Evolutionary conservation across 306 rosid species (phyloP).

Genomic region (Vachellia pachyceras): DNA sequence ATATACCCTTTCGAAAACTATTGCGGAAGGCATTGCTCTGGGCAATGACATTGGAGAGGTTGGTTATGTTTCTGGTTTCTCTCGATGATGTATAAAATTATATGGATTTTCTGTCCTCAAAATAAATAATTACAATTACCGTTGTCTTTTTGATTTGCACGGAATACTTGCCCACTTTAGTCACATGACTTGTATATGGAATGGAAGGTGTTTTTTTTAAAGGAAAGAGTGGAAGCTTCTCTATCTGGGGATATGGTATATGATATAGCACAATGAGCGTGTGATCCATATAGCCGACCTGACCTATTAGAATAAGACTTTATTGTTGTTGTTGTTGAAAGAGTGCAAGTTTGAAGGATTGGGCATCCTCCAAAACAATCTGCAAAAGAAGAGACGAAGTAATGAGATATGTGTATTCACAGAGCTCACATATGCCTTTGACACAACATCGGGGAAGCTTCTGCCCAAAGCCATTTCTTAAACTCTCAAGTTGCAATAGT

Average conservation of each 20-base stretch:
- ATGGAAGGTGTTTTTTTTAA: background rate
- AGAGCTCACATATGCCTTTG: background rate
- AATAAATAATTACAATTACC: background rate
- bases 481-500: background rate
- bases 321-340: background rate
- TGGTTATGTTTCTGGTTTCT: conserved; percentile 26
- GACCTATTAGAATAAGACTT: no score
- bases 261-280: no score
- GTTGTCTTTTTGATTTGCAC: background rate
- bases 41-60: conserved; percentile 91
- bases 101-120: background rate
- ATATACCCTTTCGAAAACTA: conserved; percentile 68
- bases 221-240: background rate
- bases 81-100: conserved; percentile 4
- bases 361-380: background rate
- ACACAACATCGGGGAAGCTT: background rate
- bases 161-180: background rate
- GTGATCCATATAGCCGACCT: no score
- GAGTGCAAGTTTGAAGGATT: background rate
- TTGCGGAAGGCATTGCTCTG: conserved; percentile 81
- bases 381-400: background rate
- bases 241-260: no score
- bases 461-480: background rate
- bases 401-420: background rate
- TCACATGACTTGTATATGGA: background rate